A percentile compares a stretch with the other conserved stretches of the same genome.
Evolutionary conservation across 352 stramenopile genomes (phyloP).

Genomic region (Phytophthora quininea): DNA sequence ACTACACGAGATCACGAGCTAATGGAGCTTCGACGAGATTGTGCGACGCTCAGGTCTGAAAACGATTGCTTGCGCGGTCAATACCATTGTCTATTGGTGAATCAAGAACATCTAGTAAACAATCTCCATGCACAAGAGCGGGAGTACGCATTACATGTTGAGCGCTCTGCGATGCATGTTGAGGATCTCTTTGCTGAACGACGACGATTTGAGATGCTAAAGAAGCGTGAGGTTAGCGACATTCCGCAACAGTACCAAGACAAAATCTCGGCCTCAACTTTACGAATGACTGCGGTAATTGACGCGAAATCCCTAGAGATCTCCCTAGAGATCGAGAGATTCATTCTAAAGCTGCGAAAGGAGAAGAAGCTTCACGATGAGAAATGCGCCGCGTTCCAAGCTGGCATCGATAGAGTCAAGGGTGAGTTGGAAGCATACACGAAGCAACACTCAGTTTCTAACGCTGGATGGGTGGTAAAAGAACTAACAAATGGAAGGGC

Average conservation of each 20-base stretch:
- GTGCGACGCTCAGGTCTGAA: background rate
- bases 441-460: constrained; percentile 42
- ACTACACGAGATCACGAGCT: constrained; percentile 11
- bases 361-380: constrained; percentile 5
- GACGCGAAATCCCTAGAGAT: constrained; percentile 41
- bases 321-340: constrained; percentile 42
- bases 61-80: constrained; percentile 15
- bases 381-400: constrained; percentile 16
- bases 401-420: background rate
- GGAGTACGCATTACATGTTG: constrained; percentile 9
- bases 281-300: constrained; percentile 45
- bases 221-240: constrained; percentile 13
- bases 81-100: constrained; percentile 3
- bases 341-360: constrained; percentile 28
- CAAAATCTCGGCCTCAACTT: constrained; percentile 24
- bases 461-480: constrained; percentile 34
- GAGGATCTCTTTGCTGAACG: constrained; percentile 24
- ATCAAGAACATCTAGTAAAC: constrained; percentile 5
- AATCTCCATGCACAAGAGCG: constrained; percentile 1
- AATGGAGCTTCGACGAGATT: background rate
- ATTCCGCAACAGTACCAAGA: constrained; percentile 9
- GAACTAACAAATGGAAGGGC: too few relatives aligned
- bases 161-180: constrained; percentile 17
- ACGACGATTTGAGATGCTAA: constrained; percentile 12
- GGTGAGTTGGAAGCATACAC: constrained; percentile 27